These are phyloP conservation scores for Metschnikowia hibisci DNA, from an alignment of 805 yeast genomes.

Conservation along the genomic window DNA sequence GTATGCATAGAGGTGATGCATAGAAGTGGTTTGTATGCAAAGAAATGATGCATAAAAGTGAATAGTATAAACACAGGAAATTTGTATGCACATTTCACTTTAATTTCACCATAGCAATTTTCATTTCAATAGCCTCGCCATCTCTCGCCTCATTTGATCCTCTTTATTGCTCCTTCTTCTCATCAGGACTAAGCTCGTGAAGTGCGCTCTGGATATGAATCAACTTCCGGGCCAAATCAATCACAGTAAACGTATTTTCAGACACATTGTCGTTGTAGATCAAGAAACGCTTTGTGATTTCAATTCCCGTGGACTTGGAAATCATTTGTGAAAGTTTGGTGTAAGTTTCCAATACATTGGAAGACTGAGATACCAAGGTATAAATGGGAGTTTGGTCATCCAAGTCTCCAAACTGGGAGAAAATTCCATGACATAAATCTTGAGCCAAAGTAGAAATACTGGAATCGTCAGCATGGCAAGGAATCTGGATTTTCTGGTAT, in stretches of 20 bases:
- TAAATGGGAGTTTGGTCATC: constrained; percentile 27
- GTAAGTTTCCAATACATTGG: constrained; percentile 29
- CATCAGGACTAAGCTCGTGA: constrained; percentile 32
- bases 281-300: constrained; percentile 37
- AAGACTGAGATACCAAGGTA: constrained; percentile 22
- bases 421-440: constrained; percentile 28
- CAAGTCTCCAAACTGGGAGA: constrained; percentile 28
- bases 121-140: no score
- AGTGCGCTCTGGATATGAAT: constrained; percentile 34
- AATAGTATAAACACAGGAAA: no score
- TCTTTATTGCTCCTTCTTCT: constrained; percentile 15
- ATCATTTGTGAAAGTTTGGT: constrained; percentile 25
- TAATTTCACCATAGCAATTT: no score
- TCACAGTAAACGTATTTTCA: constrained; percentile 25
- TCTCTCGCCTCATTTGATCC: not conserved
- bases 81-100: no score
- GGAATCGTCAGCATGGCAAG: constrained; percentile 29
- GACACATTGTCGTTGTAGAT: constrained; percentile 22
- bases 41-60: no score
- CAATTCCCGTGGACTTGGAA: constrained; percentile 33
- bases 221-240: constrained; percentile 28
- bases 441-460: constrained; percentile 22
- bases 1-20: no score
- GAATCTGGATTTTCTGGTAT: constrained; percentile 36
- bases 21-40: no score